Evolutionary conservation across 768 basidiomycete genomes (phyloP), one percentile per base, ranked within the genome.

Genomic region (Amanita fuliginea): DNA sequence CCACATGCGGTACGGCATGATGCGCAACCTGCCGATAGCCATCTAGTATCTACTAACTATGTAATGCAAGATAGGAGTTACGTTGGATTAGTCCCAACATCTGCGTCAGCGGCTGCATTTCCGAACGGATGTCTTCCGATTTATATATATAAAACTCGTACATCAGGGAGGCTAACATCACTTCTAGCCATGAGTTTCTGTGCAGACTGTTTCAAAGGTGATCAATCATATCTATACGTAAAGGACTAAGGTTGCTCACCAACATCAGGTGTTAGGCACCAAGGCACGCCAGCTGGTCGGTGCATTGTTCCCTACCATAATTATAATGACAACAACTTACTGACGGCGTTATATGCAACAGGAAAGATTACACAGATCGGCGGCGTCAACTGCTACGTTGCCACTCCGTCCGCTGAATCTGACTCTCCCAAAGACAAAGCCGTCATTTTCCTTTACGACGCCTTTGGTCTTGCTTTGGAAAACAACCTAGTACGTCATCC

Each of bases 361-460:
- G 80, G 80, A 22, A 69, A 67, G 57, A 61, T 66, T 57, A 70
- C 75, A 54, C 52, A 57, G 24, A 68, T 81, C 49, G 67, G 62
- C 21, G 78, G 76, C 3, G 67, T 80, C 40, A 58, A 64, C 6
- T 66, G 63, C 54, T 82, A 83, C 53, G 67, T 80, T 46, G 72
- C 75, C 1, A 78, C 73, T 1, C 81, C 81, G 10, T 60, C 67
- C 0, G 22, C 22, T 24, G 5, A 2, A 24, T 54, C 56, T 1
- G 72, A 73, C 32, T 78, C 75, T 51, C 62, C 73, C 50, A 74
- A 77, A 62, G 69, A 75, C 55, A 81, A 81, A 59, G 77, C 70
- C 21, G 49, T 83, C 45, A 67, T 83, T 18, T 76, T 67, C 65
- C 58, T 82, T 18, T 51, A 74, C 2, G 81, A 80, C 51, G 63